Evolutionary conservation across 805 yeast species (phyloP).

Genomic region (Cyberlindnera nakhonratchasimensis): DNA sequence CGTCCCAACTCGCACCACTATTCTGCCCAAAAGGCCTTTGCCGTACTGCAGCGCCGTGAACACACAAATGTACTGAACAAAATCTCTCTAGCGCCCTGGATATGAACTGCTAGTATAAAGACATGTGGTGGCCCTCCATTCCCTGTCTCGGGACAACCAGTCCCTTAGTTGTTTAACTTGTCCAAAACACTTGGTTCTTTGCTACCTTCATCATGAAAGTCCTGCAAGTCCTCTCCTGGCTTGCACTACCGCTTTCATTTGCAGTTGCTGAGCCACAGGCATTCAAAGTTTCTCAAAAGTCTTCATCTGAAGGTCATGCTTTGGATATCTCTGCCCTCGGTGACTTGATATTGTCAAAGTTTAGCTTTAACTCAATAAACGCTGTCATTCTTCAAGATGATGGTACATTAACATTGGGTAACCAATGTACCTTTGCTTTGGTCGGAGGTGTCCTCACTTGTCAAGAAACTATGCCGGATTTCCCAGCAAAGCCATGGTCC

Average conservation of each 20-base stretch:
- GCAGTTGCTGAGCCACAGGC: constrained; percentile 3
- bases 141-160: too few species aligned
- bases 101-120: too few species aligned
- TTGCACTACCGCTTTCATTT: background rate
- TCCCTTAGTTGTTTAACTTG: too few species aligned
- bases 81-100: too few species aligned
- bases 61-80: too few species aligned
- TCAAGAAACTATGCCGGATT: background rate
- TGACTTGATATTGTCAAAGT: constrained; percentile 1
- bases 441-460: constrained; percentile 1
- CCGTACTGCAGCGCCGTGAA: too few species aligned
- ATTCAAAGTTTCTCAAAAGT: background rate
- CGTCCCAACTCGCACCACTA: too few species aligned
- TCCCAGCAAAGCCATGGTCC: constrained; percentile 1
- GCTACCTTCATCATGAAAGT: background rate
- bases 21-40: too few species aligned
- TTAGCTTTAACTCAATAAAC: background rate
- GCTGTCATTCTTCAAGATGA: constrained; percentile 2
- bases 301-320: background rate
- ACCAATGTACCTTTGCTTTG: constrained; percentile 2
- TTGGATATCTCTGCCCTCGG: constrained; percentile 2
- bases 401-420: background rate
- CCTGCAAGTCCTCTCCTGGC: background rate
- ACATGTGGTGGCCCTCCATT: too few species aligned
- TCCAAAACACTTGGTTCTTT: too few species aligned